Base-by-base conservation (phyloP, 164 flowering plant genomes). In the Malania oleifera region DNA sequence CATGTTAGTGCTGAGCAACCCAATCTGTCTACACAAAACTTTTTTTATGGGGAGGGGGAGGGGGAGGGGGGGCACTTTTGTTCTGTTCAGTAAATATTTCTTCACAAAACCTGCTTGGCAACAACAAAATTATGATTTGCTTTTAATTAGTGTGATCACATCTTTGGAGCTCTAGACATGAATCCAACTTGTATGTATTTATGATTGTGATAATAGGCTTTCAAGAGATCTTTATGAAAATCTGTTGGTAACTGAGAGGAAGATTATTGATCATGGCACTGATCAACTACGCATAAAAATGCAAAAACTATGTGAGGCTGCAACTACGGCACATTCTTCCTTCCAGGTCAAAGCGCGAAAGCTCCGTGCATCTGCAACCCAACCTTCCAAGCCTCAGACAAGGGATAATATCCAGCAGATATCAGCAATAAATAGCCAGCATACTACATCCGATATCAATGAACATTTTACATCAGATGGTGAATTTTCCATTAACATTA, bases 271-370 rank as follows among this genome's bases (percentile, higher is more conserved):
- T 56, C 86, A 83, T 67, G 59, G 70, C 19, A 66, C 64, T 38
- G 34, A 58, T 39, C 74, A 62, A 54, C 75, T 75, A 62, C 67
- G 73, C 46, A 73, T 52, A 64, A 88, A 75, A 68, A 64, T 72
- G 65, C 69, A 61, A 60, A 79, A 79, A 63, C 54, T 92, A 56
- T 81, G 84, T 18, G 75, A 84, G 62, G 70, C 67, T 71, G 89
- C 89, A 39, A 64, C 82, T 49, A 38, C 49, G 54, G 91, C 91
- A 31, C 86, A 85, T n/a, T 91, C 98, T 48, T 55, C 38, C 18
- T 73, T 91, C 60, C 91, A 79, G 65, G 74, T 56, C 70, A 85
- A 73, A 73, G 68, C 70, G 48, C 72, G 78, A 40, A 66, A 82
- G 68, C 54, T 59, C 52, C 85, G 87, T 50, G 71, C 85, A 52